Conservation (phyloP, 352 stramenopile species). For the Phytopythium litorale region DNA sequence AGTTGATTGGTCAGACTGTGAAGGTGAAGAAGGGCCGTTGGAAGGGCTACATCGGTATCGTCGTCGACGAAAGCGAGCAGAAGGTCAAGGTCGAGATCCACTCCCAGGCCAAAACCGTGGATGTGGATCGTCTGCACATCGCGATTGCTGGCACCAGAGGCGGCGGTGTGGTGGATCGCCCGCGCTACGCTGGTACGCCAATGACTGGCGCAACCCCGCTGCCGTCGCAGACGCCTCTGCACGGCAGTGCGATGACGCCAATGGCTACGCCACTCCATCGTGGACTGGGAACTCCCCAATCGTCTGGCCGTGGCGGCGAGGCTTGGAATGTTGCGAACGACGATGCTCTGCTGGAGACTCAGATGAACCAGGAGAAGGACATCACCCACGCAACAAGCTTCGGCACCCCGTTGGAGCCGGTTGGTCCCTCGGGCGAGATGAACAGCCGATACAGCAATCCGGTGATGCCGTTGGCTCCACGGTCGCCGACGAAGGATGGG, state of each 20-base stretch:
- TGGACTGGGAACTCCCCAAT: slow-evolving; percentile 71
- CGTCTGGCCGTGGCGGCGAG: slow-evolving; percentile 50
- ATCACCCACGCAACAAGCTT: slow-evolving; percentile 88
- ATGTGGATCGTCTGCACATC: slow-evolving; percentile 81
- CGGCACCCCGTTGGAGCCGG: slow-evolving; percentile 74
- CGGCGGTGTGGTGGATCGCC: slow-evolving; percentile 71
- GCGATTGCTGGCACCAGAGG: slow-evolving; percentile 72
- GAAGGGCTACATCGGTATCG: slow-evolving; percentile 92
- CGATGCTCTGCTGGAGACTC: slow-evolving; percentile 77
- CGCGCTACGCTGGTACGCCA: slow-evolving; percentile 63
- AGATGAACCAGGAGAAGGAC: slow-evolving; percentile 89
- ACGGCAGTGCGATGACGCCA: slow-evolving; percentile 79
- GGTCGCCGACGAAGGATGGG: slow-evolving; percentile 60
- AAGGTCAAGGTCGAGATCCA: slow-evolving; percentile 93
- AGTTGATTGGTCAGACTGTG: slow-evolving; percentile 85
- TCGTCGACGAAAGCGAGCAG: slow-evolving; percentile 85
- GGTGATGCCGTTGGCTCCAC: slow-evolving; percentile 47
- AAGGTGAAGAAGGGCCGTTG: slow-evolving; percentile 90
- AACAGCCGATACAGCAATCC: slow-evolving; percentile 50
- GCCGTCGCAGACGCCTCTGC: slow-evolving; percentile 78
- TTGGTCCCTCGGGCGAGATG: slow-evolving; percentile 63
- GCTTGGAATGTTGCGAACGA: slow-evolving; percentile 88
- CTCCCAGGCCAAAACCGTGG: slow-evolving; percentile 86
- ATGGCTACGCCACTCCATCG: slow-evolving; percentile 87
- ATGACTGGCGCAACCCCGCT: slow-evolving; percentile 79